Percentiles rank a stretch among this genome's conserved stretches.
Conservation (phyloP, 2,329 filamentous ascomycete genomes). For the Gremmenia infestans region DNA sequence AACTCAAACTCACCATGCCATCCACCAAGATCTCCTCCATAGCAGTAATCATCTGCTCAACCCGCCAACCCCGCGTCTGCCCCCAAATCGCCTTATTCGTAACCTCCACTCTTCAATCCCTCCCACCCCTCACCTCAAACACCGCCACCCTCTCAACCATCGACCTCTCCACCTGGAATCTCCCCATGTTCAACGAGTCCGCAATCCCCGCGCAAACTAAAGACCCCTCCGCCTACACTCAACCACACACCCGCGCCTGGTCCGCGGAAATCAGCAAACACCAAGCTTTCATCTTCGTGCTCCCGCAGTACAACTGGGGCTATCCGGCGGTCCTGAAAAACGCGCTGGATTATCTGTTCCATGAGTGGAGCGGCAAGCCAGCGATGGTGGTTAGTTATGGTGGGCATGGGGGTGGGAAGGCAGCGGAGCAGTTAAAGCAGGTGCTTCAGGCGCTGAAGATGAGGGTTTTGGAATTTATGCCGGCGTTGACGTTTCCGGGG, state of each 20-base stretch:
- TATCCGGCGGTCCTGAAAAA: slow-evolving; percentile 42
- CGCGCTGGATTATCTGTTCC: slow-evolving; percentile 42
- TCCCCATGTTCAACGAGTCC: slow-evolving; percentile 40
- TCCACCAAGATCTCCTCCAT: slow-evolving; percentile 12
- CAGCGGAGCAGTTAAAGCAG: slow-evolving; percentile 32
- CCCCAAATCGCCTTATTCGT: slow-evolving; percentile 33
- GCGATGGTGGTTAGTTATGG: slow-evolving; percentile 43
- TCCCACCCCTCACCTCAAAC: slow-evolving; percentile 15
- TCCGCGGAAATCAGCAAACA: slow-evolving; percentile 31
- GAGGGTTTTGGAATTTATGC: slow-evolving; percentile 29
- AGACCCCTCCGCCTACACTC: slow-evolving; percentile 30
- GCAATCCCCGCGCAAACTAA: slow-evolving; percentile 32
- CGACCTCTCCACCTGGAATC: slow-evolving; percentile 36
- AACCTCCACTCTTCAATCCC: slow-evolving; percentile 21
- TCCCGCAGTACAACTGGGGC: slow-evolving; percentile 42
- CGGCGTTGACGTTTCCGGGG: slow-evolving; percentile 29
- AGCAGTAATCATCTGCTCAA: slow-evolving; percentile 34
- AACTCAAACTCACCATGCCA: not conserved
- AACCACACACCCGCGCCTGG: slow-evolving; percentile 36
- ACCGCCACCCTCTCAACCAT: slow-evolving; percentile 27
- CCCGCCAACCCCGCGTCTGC: slow-evolving; percentile 33
- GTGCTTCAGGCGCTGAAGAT: slow-evolving; percentile 34
- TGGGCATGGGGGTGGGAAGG: slow-evolving; percentile 36
- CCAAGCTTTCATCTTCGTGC: slow-evolving; percentile 38
- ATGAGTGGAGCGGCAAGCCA: slow-evolving; percentile 43